Evolutionary conservation across 169 alveolate species (phyloP), one percentile per base, ranked within the genome.

Genomic region (Plasmodium blacklocki): DNA sequence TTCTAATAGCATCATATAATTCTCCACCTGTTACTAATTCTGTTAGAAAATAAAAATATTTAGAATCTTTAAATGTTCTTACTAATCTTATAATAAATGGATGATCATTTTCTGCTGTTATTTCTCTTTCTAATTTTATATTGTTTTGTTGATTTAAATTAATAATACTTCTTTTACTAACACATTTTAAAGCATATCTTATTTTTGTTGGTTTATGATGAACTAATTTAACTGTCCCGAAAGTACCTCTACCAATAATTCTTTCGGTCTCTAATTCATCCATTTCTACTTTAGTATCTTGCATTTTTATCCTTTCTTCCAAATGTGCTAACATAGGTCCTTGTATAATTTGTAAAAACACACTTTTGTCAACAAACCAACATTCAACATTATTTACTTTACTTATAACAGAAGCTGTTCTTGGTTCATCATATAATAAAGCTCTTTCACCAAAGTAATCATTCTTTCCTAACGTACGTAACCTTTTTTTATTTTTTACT

Each of bases 381-480:
- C 94, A 93, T 43, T 91, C 96, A 2, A 91, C 74, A 56, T 87
- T 78, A n/a, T 94, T 56, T 47, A 93, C 88, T 70, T 89, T 92
- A 39, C 96, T 89, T 73, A 95, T 94, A 49, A 97, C 98, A 3
- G 99, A 94, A n/a, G 99, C 98, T 2, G 97, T 88, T 54, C 99
- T 88, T 39, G 96, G 95, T 91, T 97, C 99, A 70, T 97, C 97
- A 64, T 95, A 96, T 63, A 98, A 91, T 19, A 98, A 88, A 5
- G 99, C 98, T 58, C 99, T 94, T 74, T 98, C 99, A 7, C 99
- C 99, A 88, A 98, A 98, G 88, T 96, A 98, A 89, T 98, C 99
- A 67, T 96, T 94, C 63, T 95, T 96, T 19, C 97, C 98, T 39
- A 96, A 89, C 9, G 97, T 97, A 45, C 98, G 88, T 45, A 98